Evolutionary conservation across 805 yeast species (phyloP), one percentile per base, ranked within the genome.

Genomic region (Jamesozyma gamospora): DNA sequence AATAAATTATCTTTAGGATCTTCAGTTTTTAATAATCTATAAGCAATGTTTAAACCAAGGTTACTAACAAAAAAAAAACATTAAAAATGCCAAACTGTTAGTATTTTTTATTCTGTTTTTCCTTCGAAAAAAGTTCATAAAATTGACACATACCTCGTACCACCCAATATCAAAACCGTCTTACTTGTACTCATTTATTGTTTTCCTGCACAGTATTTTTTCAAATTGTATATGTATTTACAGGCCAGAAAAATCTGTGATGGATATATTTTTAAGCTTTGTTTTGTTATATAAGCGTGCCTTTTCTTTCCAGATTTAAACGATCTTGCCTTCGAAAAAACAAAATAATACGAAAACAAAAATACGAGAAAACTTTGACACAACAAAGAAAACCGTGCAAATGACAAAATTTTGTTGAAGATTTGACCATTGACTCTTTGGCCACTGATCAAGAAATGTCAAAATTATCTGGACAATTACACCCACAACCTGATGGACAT

Each of bases 401-500:
- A n/a, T n/a, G n/a, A n/a, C n/a, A n/a, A n/a, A n/a, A n/a, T n/a
- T n/a, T n/a, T n/a, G n/a, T n/a, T n/a, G n/a, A n/a, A n/a, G n/a
- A n/a, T n/a, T n/a, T n/a, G n/a, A n/a, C n/a, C n/a, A n/a, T n/a
- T n/a, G n/a, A n/a, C n/a, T n/a, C n/a, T n/a, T n/a, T n/a, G n/a
- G n/a, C n/a, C n/a, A n/a, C n/a, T n/a, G n/a, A n/a, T 35, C 18
- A 42, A 14, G 37, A 37, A 13, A 50, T 38, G 32, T 51, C 58
- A 37, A 50, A 58, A 18, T 43, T 48, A 9, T 63, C 66, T 10
- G 75, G 55, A 60, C 95, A 85, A 4, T 53, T 46, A 51, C 95
- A 86, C 0, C 94, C 94, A 65, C 95, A 86, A 0, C 95, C 95
- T 34, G 82, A 72, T 0, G 94, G 79, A 59, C 95, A 85, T 50